Conservation (phyloP, 495 filamentous ascomycete species). For the Penicillium subrubescens region DNA sequence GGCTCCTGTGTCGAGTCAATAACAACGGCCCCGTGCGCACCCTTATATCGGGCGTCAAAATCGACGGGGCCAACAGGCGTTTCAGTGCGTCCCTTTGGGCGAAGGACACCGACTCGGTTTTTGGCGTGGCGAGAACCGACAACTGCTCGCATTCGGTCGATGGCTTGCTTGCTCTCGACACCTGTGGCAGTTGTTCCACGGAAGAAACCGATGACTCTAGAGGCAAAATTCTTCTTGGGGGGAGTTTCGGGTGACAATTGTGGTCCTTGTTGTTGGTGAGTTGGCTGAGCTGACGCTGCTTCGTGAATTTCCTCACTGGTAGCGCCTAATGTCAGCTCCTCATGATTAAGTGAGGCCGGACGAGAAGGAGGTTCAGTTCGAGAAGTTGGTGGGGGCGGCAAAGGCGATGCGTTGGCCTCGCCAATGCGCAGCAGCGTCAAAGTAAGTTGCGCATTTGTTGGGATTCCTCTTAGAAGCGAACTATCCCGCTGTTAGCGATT, state of each 20-base stretch:
- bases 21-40: conserved; percentile 71
- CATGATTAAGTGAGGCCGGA: conserved; percentile 34
- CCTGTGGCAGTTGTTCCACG: conserved; percentile 66
- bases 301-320: conserved; percentile 54
- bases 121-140: conserved; percentile 64
- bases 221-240: conserved; percentile 44
- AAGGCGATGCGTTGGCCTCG: conserved; percentile 76
- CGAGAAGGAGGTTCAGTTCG: conserved; percentile 51
- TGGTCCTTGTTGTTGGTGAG: conserved; percentile 2
- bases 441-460: conserved; percentile 84
- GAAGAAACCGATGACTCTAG: conserved; percentile 64
- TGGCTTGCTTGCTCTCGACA: conserved; percentile 67
- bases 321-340: conserved; percentile 48
- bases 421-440: conserved; percentile 82
- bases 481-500: conserved; percentile 33
- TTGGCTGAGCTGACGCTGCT: conserved; percentile 24
- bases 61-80: conserved; percentile 63
- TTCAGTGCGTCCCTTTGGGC: conserved; percentile 39
- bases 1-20: conserved; percentile 56
- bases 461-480: conserved; percentile 76
- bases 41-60: conserved; percentile 72
- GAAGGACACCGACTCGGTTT: conserved; percentile 70
- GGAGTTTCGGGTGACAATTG: background rate
- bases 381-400: conserved; percentile 74
- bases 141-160: conserved; percentile 67